phyloP scores from a whole-genome alignment of 805 yeast genomes.

The Diddensiella caesifluorescens region DNA sequence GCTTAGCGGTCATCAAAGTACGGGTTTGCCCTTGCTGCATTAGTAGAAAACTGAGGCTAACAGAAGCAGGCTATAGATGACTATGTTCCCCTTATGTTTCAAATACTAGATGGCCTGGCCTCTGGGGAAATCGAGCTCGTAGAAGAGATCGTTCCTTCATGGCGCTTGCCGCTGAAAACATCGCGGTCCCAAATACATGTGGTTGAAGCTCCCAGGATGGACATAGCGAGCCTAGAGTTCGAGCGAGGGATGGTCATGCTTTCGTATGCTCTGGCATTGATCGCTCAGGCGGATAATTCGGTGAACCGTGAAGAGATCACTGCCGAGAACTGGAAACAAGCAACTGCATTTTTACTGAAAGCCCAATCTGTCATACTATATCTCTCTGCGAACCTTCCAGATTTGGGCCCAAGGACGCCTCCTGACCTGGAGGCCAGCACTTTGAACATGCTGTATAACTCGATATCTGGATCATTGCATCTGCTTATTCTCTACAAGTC shows the following conservation, averaged over 20 bases:
- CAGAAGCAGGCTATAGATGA: conserved; percentile 24
- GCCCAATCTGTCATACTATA: conserved; percentile 25
- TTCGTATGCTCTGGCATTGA: conserved; percentile 21
- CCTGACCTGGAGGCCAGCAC: conserved; percentile 24
- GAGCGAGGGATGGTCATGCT: conserved; percentile 25
- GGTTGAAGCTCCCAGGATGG: conserved; percentile 14
- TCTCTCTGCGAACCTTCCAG: conserved; percentile 18
- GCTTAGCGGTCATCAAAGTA: conserved; percentile 24
- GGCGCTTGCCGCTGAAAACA: conserved; percentile 25
- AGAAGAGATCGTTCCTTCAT: conserved; percentile 21
- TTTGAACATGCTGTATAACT: conserved; percentile 20
- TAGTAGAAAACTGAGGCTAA: neutral
- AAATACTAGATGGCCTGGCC: conserved; percentile 21
- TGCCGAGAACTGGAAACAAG: conserved; percentile 21
- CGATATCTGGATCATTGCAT: conserved; percentile 29
- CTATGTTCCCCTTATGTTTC: conserved; percentile 24
- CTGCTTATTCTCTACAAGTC: conserved; percentile 26
- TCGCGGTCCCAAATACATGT: conserved; percentile 14
- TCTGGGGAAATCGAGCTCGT: conserved; percentile 18
- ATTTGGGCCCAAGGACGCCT: conserved; percentile 11
- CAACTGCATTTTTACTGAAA: conserved; percentile 25
- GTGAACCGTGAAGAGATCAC: conserved; percentile 8
- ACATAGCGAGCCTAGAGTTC: conserved; percentile 16
- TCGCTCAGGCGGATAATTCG: conserved; percentile 16
- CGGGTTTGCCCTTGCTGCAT: neutral